A percentile compares a stretch with the other conserved stretches of the same genome.
These are phyloP conservation scores for Stipa capillata DNA, from an alignment of 176 grass and related monocot species.

Conservation along the genomic window DNA sequence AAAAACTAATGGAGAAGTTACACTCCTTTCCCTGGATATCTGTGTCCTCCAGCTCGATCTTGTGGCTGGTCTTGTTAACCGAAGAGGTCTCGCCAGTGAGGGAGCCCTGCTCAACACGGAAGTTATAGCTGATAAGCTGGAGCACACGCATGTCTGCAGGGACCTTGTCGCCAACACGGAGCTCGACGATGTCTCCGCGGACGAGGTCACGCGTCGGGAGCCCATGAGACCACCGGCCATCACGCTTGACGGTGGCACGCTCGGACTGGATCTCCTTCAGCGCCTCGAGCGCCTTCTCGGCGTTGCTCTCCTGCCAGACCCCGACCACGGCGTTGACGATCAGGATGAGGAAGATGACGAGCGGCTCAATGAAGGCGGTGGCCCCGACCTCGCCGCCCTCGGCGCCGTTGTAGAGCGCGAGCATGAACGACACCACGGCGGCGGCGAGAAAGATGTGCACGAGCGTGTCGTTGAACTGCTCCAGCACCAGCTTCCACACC, in stretches of 20 bases:
- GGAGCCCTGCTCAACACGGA: slow-evolving; percentile 81
- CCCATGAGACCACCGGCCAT: slow-evolving; percentile 53
- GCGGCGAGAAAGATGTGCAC: no score
- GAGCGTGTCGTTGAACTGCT: no score
- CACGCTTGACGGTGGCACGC: slow-evolving; percentile 70
- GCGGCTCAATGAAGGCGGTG: no score
- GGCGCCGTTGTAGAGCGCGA: no score
- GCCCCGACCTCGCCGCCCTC: no score
- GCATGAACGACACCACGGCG: no score
- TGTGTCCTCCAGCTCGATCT: slow-evolving; percentile 50
- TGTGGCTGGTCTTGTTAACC: slow-evolving; percentile 64
- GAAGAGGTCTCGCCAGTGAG: slow-evolving; percentile 77
- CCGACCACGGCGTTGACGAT: slow-evolving; percentile 88
- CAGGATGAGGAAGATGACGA: no score
- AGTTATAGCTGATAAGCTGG: slow-evolving; percentile 63
- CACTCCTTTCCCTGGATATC: slow-evolving; percentile 87
- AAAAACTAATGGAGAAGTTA: no score
- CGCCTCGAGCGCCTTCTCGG: slow-evolving; percentile 92
- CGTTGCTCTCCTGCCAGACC: slow-evolving; percentile 91
- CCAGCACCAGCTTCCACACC: no score
- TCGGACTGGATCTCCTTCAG: slow-evolving; percentile 91
- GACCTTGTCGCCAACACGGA: slow-evolving; percentile 82
- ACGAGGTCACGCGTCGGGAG: slow-evolving; percentile 63
- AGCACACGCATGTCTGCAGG: slow-evolving; percentile 78
- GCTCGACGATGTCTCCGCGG: slow-evolving; percentile 73